phyloP scores from a whole-genome alignment of 257 asterid genomes.

The Gentiana straminea region DNA sequence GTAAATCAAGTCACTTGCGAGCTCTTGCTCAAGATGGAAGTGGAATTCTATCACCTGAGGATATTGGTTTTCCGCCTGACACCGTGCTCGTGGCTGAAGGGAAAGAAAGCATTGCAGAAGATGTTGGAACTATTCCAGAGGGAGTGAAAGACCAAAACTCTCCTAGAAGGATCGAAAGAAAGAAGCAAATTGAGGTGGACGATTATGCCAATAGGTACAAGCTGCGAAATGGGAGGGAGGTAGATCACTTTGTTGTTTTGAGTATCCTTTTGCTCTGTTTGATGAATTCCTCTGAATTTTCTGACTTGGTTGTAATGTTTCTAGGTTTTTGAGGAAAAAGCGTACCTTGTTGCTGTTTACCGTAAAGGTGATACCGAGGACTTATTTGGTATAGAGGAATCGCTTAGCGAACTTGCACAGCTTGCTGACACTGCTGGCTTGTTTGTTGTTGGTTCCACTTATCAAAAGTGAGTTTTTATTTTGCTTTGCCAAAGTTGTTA shows the following conservation, averaged over 20 bases:
- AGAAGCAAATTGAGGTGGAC: conserved; percentile 19
- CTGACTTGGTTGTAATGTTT: conserved; percentile 5
- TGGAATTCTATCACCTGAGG: conserved; percentile 51
- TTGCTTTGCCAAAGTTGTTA: neutral
- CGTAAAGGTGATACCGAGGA: conserved; percentile 51
- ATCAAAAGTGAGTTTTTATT: conserved; percentile 55
- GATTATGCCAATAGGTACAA: conserved; percentile 42
- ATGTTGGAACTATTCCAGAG: conserved; percentile 9
- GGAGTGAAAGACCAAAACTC: conserved; percentile 25
- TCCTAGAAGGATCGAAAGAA: conserved; percentile 17
- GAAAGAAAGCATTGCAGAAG: conserved; percentile 19
- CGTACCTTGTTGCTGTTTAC: conserved; percentile 78
- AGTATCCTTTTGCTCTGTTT: neutral
- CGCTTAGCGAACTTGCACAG: conserved; percentile 80
- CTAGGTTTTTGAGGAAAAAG: conserved; percentile 89
- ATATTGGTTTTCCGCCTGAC: conserved; percentile 34
- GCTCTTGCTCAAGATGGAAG: conserved; percentile 41
- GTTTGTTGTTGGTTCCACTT: conserved; percentile 75
- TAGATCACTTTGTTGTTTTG: conserved; percentile 3
- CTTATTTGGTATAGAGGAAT: conserved; percentile 72
- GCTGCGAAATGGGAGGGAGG: conserved; percentile 77
- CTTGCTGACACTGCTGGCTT: conserved; percentile 98
- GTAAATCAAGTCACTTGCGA: conserved; percentile 7
- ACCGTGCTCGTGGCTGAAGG: conserved; percentile 16
- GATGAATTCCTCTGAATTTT: conserved; percentile 3